A percentile compares a stretch with the other conserved stretches of the same genome.
Evolutionary conservation across 2,329 filamentous ascomycete species (phyloP).

Genomic region (Arthrobotrys conoides): DNA sequence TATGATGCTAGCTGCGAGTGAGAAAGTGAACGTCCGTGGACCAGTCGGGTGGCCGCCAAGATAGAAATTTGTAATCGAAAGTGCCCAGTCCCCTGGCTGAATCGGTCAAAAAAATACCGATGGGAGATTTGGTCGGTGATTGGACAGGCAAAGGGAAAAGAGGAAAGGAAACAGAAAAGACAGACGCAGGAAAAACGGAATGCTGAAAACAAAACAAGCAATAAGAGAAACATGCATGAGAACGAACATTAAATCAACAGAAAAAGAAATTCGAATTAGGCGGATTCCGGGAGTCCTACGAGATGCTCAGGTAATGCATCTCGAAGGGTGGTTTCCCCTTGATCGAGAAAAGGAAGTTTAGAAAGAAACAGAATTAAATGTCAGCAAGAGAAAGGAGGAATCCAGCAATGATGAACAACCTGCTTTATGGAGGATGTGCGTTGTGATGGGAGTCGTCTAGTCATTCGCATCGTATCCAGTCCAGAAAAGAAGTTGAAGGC

Average conservation of each 20-base stretch:
- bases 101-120: constrained; percentile 45
- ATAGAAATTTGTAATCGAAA: constrained; percentile 60
- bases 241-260: constrained; percentile 56
- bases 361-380: constrained; percentile 52
- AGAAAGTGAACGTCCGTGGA: constrained; percentile 27
- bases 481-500: constrained; percentile 48
- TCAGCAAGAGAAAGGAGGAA: constrained; percentile 41
- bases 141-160: constrained; percentile 61
- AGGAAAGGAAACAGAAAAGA: constrained; percentile 40
- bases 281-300: constrained; percentile 29
- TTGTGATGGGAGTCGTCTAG: constrained; percentile 45
- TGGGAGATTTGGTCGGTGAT: constrained; percentile 36
- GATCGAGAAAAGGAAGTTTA: constrained; percentile 35
- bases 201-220: constrained; percentile 52
- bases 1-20: constrained; percentile 53
- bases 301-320: constrained; percentile 44
- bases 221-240: constrained; percentile 49
- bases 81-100: constrained; percentile 58
- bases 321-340: constrained; percentile 33
- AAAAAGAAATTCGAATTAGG: constrained; percentile 40
- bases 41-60: constrained; percentile 46
- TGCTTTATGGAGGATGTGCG: constrained; percentile 51
- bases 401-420: constrained; percentile 60
- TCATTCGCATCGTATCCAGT: constrained; percentile 60
- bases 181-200: constrained; percentile 36